Percentiles rank a stretch among this genome's conserved stretches.
These are phyloP conservation scores for Lecanicillium sp. DNA, from an alignment of 2,329 filamentous ascomycete genomes.

Conservation along the genomic window DNA sequence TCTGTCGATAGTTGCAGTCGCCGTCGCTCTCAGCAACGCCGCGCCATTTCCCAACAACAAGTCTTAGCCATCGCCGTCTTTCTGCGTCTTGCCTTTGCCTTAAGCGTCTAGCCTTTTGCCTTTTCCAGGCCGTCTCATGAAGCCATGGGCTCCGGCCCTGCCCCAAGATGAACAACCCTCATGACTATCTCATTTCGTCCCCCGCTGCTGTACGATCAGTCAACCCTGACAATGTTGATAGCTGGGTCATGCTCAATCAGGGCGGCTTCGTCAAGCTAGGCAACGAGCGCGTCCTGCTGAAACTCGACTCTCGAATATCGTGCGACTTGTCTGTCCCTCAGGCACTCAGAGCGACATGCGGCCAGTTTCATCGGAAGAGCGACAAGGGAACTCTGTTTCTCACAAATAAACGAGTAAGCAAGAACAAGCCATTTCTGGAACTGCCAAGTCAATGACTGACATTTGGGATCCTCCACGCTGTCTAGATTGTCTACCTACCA, in stretches of 20 bases:
- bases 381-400: constrained; percentile 70
- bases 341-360: constrained; percentile 49
- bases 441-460: constrained; percentile 10
- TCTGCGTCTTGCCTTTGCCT: constrained; percentile 3
- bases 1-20: constrained; percentile 8
- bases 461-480: background rate
- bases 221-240: constrained; percentile 47
- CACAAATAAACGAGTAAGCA: constrained; percentile 74
- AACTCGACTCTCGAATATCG: constrained; percentile 69
- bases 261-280: constrained; percentile 75
- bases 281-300: constrained; percentile 73
- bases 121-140: constrained; percentile 16
- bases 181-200: constrained; percentile 31
- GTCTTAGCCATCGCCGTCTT: constrained; percentile 10
- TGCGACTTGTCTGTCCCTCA: constrained; percentile 66
- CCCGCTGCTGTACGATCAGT: constrained; percentile 23
- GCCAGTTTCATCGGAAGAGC: constrained; percentile 62
- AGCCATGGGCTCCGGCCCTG: constrained; percentile 22
- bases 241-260: constrained; percentile 88
- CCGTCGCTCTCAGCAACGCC: constrained; percentile 7
- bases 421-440: background rate
- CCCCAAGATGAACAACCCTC: constrained; percentile 31
- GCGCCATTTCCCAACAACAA: too few relatives aligned
- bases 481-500: constrained; percentile 83
- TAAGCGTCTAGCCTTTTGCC: constrained; percentile 11